Evolutionary conservation across 768 basidiomycete species (phyloP).

Genomic region (Leccinum imitatum): DNA sequence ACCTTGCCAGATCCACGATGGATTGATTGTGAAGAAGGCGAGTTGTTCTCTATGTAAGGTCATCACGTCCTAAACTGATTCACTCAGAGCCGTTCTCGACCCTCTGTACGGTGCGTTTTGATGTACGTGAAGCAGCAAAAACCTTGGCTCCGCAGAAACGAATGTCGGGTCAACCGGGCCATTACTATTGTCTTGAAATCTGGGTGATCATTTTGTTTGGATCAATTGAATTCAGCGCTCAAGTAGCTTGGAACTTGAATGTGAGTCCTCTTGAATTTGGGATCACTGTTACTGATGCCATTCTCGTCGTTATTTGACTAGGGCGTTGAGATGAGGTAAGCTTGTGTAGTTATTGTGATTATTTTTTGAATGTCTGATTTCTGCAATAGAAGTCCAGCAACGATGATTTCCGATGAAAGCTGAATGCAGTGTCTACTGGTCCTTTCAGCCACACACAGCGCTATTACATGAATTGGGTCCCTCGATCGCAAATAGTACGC

Average conservation of each 20-base stretch:
- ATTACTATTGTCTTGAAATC: conserved; percentile 6
- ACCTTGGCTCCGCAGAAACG: background rate
- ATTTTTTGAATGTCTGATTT: background rate
- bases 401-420: conserved; percentile 8
- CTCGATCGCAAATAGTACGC: no score
- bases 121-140: conserved; percentile 7
- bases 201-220: conserved; percentile 19
- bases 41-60: background rate
- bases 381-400: conserved; percentile 1
- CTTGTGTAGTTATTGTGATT: no score
- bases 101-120: conserved; percentile 10
- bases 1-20: conserved; percentile 7
- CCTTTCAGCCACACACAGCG: no score
- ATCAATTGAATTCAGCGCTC: conserved; percentile 27
- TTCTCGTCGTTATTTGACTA: background rate
- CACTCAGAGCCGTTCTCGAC: conserved; percentile 11
- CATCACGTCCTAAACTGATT: background rate
- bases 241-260: conserved; percentile 13
- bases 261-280: background rate
- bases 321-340: conserved; percentile 14
- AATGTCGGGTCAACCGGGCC: background rate
- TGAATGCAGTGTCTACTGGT: background rate
- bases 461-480: no score
- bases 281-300: background rate
- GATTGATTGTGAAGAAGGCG: conserved; percentile 9